These are phyloP conservation scores for Skeletonema menzelii DNA, from an alignment of 108 stramenopile genomes.

Conservation along the genomic window DNA sequence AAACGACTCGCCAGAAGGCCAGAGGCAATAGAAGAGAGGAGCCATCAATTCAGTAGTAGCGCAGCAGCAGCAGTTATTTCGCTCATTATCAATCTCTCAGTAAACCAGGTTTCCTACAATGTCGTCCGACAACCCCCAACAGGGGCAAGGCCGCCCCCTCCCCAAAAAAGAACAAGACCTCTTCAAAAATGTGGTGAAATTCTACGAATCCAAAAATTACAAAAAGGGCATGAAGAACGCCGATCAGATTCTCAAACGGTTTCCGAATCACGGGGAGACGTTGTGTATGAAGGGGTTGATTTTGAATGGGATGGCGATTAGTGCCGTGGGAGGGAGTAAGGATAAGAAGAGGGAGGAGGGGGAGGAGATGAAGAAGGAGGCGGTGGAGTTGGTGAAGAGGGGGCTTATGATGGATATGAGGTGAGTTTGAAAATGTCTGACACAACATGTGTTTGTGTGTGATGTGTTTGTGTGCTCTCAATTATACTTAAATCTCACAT, in stretches of 20 bases:
- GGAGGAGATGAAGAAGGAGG: constrained; percentile 73
- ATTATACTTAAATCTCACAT: neutral
- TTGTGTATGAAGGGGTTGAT: constrained; percentile 96
- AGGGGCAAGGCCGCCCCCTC: constrained; percentile 75
- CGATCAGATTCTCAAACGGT: constrained; percentile 92
- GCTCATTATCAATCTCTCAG: no score
- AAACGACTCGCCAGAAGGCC: no score
- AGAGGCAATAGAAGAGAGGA: no score
- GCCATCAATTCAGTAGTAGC: no score
- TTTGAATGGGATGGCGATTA: constrained; percentile 69
- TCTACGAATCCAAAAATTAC: constrained; percentile 97
- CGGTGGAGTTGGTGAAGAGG: constrained; percentile 89
- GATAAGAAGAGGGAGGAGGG: constrained; percentile 11
- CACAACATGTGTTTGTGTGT: neutral
- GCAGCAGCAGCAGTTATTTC: no score
- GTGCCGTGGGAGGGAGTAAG: neutral
- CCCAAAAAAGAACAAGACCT: constrained; percentile 94
- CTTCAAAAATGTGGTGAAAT: constrained; percentile 90
- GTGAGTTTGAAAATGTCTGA: constrained; percentile 35
- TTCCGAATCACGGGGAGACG: constrained; percentile 97
- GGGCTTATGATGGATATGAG: constrained; percentile 93
- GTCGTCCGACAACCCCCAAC: constrained; percentile 59
- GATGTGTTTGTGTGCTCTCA: neutral
- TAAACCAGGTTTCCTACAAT: no score
- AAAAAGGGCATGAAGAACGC: constrained; percentile 95